phyloP scores from a whole-genome alignment of 441 rosid genomes.

The Biscutella auriculata region DNA sequence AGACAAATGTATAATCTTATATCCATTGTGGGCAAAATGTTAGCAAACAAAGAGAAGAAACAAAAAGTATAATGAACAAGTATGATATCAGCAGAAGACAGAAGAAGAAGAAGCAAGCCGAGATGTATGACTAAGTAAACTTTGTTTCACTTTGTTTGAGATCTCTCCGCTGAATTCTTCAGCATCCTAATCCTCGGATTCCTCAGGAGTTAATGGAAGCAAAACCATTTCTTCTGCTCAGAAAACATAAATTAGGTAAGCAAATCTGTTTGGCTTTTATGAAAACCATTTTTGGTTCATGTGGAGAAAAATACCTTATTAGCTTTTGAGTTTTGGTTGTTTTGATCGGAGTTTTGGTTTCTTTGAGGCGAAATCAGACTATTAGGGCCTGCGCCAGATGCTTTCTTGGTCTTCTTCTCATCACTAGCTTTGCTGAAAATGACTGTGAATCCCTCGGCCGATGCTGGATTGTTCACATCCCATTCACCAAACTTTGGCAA shows the following conservation, averaged over 20 bases:
- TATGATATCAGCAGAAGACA: background rate
- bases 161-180: constrained; percentile 6
- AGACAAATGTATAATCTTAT: background rate
- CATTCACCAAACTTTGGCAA: constrained; percentile 93
- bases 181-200: background rate
- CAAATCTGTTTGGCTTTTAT: background rate
- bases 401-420: constrained; percentile 58
- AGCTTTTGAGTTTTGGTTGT: constrained; percentile 13
- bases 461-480: constrained; percentile 94
- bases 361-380: constrained; percentile 17
- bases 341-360: constrained; percentile 17
- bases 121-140: too few relatives aligned
- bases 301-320: constrained; percentile 7
- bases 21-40: constrained; percentile 8
- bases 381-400: constrained; percentile 13
- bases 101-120: constrained; percentile 9
- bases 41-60: constrained; percentile 10
- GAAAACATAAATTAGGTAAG: constrained; percentile 10
- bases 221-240: constrained; percentile 26
- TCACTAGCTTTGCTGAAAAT: constrained; percentile 85
- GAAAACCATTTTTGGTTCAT: background rate
- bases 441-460: constrained; percentile 94
- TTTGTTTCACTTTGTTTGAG: constrained; percentile 11
- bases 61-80: constrained; percentile 6
- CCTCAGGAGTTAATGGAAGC: constrained; percentile 18